These are phyloP conservation scores for Nitzschia inconspicua DNA, from an alignment of 108 stramenopile genomes.

Conservation along the genomic window DNA sequence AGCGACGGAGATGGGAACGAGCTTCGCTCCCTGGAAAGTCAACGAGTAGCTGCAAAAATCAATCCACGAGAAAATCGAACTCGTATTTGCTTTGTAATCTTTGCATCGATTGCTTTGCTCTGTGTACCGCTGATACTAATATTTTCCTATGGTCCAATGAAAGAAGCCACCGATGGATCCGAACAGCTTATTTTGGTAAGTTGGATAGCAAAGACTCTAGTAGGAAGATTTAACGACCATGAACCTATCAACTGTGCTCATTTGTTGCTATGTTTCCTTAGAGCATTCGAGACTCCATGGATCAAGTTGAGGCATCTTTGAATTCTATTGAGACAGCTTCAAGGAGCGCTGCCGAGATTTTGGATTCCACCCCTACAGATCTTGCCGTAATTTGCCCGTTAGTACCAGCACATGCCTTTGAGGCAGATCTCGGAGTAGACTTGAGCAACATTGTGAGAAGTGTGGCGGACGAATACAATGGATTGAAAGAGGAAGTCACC, in stretches of 20 bases:
- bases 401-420: slow-evolving; percentile 6
- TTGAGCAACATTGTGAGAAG: slow-evolving; percentile 10
- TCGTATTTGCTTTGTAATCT: slow-evolving; percentile 26
- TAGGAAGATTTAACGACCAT: no score
- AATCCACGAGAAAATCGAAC: slow-evolving; percentile 26
- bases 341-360: neutral
- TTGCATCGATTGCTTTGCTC: slow-evolving; percentile 22
- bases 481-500: neutral
- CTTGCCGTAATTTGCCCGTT: slow-evolving; percentile 27
- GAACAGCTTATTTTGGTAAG: slow-evolving; percentile 13
- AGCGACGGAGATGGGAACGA: no score
- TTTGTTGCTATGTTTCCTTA: neutral
- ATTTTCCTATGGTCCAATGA: slow-evolving; percentile 26
- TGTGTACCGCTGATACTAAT: slow-evolving; percentile 27
- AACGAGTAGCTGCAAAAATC: no score
- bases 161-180: slow-evolving; percentile 11
- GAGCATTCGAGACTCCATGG: slow-evolving; percentile 10
- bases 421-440: slow-evolving; percentile 23
- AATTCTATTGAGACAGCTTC: slow-evolving; percentile 12
- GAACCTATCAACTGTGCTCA: neutral
- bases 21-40: no score
- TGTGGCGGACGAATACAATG: slow-evolving; percentile 7
- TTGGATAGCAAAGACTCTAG: neutral
- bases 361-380: slow-evolving; percentile 4
- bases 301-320: slow-evolving; percentile 11